Conservation (phyloP, 164 flowering plant genomes). For the Piper longum region DNA sequence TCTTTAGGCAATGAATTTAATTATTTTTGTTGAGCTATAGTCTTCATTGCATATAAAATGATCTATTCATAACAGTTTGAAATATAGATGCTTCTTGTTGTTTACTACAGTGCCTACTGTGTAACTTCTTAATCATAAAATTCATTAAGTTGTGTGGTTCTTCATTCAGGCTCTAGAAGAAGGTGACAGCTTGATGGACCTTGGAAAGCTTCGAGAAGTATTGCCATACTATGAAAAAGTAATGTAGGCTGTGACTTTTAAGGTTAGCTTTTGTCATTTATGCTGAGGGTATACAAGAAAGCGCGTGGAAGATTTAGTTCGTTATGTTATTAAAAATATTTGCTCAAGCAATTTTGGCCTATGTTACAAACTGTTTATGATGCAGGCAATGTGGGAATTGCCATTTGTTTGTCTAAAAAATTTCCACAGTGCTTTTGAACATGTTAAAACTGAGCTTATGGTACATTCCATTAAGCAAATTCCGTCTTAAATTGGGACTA, state of each 20-base stretch:
- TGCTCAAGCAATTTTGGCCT: background rate
- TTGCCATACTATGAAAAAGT: constrained; percentile 61
- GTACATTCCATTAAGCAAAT: too few species aligned
- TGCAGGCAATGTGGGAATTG: too few species aligned
- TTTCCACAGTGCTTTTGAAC: too few species aligned
- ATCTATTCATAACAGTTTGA: too few species aligned
- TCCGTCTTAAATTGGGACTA: too few species aligned
- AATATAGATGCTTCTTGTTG: background rate
- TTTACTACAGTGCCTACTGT: background rate
- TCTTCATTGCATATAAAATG: background rate
- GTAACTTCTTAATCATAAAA: background rate
- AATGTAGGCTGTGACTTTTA: constrained; percentile 56
- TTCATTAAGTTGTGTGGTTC: background rate
- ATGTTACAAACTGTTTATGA: too few species aligned
- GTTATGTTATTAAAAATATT: background rate
- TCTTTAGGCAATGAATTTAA: background rate
- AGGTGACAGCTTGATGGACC: constrained; percentile 67
- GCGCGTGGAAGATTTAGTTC: background rate
- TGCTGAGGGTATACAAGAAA: too few species aligned
- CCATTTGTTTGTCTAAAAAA: too few species aligned
- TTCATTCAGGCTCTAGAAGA: constrained; percentile 49
- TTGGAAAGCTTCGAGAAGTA: constrained; percentile 74
- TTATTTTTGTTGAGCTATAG: background rate
- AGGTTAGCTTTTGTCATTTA: constrained; percentile 27
- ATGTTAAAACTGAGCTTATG: too few species aligned